phyloP scores from a whole-genome alignment of 768 basidiomycete genomes.

The Leccinum obscurum region DNA sequence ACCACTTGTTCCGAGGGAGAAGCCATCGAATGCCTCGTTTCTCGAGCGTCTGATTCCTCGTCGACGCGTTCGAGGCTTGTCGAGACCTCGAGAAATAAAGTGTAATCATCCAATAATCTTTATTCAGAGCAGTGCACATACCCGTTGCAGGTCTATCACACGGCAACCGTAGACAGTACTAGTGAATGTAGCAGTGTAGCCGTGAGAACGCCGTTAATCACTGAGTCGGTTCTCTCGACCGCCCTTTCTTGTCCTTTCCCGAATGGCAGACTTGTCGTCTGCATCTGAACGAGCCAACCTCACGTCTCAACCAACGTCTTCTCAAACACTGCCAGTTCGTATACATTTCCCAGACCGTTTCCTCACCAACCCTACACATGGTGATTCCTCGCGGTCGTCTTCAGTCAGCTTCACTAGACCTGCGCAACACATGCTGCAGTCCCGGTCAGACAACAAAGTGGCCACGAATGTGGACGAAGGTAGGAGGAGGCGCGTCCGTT shows the following conservation, averaged over 20 bases:
- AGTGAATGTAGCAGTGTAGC: neutral
- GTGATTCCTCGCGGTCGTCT: constrained; percentile 34
- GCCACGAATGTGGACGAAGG: constrained; percentile 14
- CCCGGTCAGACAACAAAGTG: constrained; percentile 15
- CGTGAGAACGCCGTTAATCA: constrained; percentile 20
- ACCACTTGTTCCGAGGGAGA: constrained; percentile 3
- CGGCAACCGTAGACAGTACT: constrained; percentile 9
- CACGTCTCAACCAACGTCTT: constrained; percentile 12
- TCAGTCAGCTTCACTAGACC: constrained; percentile 25
- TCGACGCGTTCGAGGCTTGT: neutral
- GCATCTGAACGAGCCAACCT: constrained; percentile 21
- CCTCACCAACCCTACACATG: constrained; percentile 24
- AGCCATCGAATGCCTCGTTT: constrained; percentile 1
- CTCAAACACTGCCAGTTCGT: constrained; percentile 24
- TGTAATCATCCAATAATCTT: neutral
- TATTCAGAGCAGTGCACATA: constrained; percentile 5
- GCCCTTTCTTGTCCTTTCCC: neutral
- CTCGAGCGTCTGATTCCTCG: constrained; percentile 17
- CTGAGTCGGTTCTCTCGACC: neutral
- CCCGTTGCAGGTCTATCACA: constrained; percentile 9
- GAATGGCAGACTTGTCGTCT: constrained; percentile 34
- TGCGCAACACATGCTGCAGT: constrained; percentile 13
- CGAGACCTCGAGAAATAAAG: neutral
- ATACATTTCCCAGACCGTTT: constrained; percentile 38
- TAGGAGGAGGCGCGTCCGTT: constrained; percentile 23